phyloP scores from a whole-genome alignment of 768 basidiomycete species.

The Holtermanniella nyarrowii region DNA sequence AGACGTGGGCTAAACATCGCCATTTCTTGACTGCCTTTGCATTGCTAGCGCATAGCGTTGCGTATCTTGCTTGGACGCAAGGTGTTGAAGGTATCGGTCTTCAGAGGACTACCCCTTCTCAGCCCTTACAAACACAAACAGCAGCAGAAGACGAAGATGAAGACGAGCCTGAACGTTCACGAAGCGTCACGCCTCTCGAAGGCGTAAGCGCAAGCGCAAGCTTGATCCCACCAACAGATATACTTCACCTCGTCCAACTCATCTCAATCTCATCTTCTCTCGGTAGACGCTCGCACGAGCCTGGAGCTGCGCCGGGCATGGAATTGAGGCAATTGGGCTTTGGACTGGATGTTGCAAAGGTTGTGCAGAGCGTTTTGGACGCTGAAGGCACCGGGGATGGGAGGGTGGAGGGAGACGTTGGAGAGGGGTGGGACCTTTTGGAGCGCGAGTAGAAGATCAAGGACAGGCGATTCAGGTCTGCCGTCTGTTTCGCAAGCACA shows the following conservation, averaged over 20 bases:
- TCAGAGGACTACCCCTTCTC: not conserved
- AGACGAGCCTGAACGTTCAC: constrained; percentile 4
- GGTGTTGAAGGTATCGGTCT: constrained; percentile 26
- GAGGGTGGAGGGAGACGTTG: constrained; percentile 8
- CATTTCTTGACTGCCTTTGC: constrained; percentile 24
- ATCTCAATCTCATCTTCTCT: constrained; percentile 10
- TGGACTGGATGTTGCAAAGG: constrained; percentile 26
- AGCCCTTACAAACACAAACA: not conserved
- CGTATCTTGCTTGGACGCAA: constrained; percentile 30
- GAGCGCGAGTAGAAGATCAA: constrained; percentile 1
- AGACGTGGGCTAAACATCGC: constrained; percentile 14
- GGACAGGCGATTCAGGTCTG: too few relatives aligned
- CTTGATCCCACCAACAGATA: constrained; percentile 15
- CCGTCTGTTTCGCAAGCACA: too few relatives aligned
- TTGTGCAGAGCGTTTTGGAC: constrained; percentile 16
- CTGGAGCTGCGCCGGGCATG: constrained; percentile 5
- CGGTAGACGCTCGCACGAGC: constrained; percentile 19
- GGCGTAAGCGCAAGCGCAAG: not conserved
- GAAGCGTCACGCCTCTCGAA: not conserved
- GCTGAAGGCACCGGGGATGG: constrained; percentile 7
- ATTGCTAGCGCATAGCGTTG: constrained; percentile 21
- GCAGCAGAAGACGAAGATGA: constrained; percentile 1
- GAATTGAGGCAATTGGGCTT: constrained; percentile 18
- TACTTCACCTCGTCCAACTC: constrained; percentile 14
- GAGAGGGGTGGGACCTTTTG: constrained; percentile 21